Base-by-base conservation (phyloP, 2,329 filamentous ascomycete genomes). In the Penicillium sp. region DNA sequence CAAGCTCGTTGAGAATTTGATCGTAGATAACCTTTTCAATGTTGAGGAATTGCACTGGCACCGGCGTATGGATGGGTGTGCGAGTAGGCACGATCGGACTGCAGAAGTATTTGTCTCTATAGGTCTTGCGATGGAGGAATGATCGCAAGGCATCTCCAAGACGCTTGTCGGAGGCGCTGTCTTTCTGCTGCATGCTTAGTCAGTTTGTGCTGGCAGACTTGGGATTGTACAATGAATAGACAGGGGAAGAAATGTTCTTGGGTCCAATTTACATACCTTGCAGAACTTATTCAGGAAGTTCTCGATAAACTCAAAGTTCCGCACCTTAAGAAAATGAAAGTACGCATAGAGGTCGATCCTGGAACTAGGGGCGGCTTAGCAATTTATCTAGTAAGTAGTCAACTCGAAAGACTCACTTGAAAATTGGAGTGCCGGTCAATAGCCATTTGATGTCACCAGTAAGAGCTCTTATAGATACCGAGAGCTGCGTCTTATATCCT, bases 61-160 rank as follows among this genome's bases (percentile, higher is more conserved):
- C 54, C 0, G 72, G 72, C 1, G 57, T 59, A 42, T 77, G 68
- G 6, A 64, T 64, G 0, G 80, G 73, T 11, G 64, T 61, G 0
- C 80, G 80, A 0, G 84, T 67, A 7, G 72, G 75, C 13, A 83
- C 59, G 1, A 84, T 74, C 0, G 77, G 75, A 0, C 71, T 65
- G 1, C 73, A 69, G 49, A 83, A 77, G 13, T 83, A 67, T 0
- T 62, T 71, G 44, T 79, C 77, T 1, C 64, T 62, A 59, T 82
- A 78, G 0, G 78, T 81, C 5, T 78, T 70, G 4, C 79, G 69
- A 13, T 79, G 70, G 74, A 82, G 78, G 43, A 78, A 73, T 4
- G 57, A 49, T 39, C 59, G 52, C 3, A 71, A 50, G 3, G 65
- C 47, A 20, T 60, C 64, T 3, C 54, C 42, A 0, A 71, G 54